A percentile compares a stretch with the other conserved stretches of the same genome.
Evolutionary conservation across 1,284 basidiomycete genomes (phyloP).

Genomic region (Marasmius sp.): DNA sequence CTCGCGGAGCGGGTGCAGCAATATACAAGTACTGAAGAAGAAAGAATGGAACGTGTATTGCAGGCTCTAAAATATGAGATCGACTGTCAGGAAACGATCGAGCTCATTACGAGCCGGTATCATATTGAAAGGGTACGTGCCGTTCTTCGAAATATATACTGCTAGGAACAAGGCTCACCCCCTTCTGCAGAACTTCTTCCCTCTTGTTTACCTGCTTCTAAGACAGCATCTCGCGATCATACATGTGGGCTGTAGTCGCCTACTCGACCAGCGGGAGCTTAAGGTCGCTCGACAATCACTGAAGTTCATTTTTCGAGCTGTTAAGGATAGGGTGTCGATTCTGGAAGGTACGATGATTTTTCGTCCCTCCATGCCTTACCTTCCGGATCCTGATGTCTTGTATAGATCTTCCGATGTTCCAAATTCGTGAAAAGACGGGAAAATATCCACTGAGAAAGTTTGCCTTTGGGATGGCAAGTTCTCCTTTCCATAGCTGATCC

Average conservation of each 20-base stretch:
- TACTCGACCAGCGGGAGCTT: constrained; percentile 4
- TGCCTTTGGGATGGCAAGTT: constrained; percentile 13
- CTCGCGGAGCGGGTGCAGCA: not conserved
- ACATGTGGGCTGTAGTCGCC: not conserved
- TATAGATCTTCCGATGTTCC: not conserved
- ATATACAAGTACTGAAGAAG: constrained; percentile 7
- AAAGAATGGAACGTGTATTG: constrained; percentile 7
- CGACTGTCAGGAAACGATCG: constrained; percentile 10
- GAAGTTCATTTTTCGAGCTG: constrained; percentile 1
- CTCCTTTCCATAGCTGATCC: not conserved
- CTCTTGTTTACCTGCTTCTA: constrained; percentile 8
- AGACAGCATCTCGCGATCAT: constrained; percentile 5
- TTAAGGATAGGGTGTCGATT: not conserved
- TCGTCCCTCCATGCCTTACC: not conserved
- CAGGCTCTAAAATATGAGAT: constrained; percentile 11
- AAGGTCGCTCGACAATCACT: not conserved
- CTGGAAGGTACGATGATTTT: not conserved
- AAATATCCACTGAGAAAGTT: not conserved
- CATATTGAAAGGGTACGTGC: constrained; percentile 12
- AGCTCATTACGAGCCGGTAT: constrained; percentile 6
- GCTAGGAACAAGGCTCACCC: too few species aligned
- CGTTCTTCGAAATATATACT: not conserved
- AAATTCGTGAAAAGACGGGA: too few species aligned
- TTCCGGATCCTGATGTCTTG: not conserved
- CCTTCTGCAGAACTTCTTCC: constrained; percentile 6